Evolutionary conservation across 768 basidiomycete genomes (phyloP), one percentile per base, ranked within the genome.

Genomic region (Rhodosporidiobolus sp.): DNA sequence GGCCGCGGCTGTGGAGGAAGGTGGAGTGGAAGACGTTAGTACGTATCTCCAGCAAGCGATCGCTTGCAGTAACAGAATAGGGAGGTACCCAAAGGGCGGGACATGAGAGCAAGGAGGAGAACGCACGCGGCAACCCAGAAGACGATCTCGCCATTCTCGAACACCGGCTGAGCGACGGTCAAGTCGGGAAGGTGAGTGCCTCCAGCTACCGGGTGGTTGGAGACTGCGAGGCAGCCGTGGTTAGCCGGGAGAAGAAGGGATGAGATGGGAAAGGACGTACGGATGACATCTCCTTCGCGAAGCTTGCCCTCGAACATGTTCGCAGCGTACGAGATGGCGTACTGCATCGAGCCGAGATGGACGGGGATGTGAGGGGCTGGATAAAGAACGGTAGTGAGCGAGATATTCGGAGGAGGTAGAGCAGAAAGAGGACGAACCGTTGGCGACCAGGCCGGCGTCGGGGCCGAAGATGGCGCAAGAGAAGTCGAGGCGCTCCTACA

Each of bases 101-200:
- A n/a, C n/a, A 43, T 14, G 38, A 43, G 38, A 43, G 14, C 38
- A 14, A 43, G 38, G 38, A 43, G 14, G 38, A 22, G 34, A 20
- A 56, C 30, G 28, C 54, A 56, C 22, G 92, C 93, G 22, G 94
- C 94, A 5, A 72, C 77, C 50, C 72, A 78, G 73, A 79, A 77
- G 64, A 79, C 65, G 32, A 79, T 82, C 30, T 85, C 82, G 24
- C 84, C 78, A 62, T 87, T 62, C 22, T 67, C 75, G 82, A 97
- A 96, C 35, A 94, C 94, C n/a, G 94, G 94, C 0, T 90, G 92
- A 80, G 96, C 94, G 78, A 95, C 86, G 14, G 94, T 97, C 67
- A 95, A 92, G 80, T 96, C 94, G 0, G 90, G 90, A 43, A 20
- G n/a, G 49, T 64, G 59, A 74, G 69, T 68, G 24, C 92, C 72